Evolutionary conservation across 257 asterid genomes (phyloP), one percentile per base, ranked within the genome.

Genomic region (Rubia yunnanensis): DNA sequence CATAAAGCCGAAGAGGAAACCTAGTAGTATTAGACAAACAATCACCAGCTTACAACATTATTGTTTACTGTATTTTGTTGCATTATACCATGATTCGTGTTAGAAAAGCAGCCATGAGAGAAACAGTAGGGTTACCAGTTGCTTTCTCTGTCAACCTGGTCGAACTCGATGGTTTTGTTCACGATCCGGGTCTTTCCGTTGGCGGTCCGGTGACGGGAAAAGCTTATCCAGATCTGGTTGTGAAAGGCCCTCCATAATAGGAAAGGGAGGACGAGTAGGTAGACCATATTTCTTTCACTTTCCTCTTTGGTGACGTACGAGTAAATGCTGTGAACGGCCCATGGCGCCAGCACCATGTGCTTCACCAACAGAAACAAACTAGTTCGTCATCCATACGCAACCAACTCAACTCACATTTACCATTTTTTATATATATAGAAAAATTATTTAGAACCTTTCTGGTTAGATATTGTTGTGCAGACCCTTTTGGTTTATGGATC

Each of bases 141-240:
- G 52, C 85, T 72, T 76, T 91, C 98, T 22, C 98, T 36, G 31
- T 88, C 98, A 41, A 91, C 94, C 62, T 91, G 98, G 10, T 91
- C 98, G 52, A 91, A 91, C 11, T 91, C 98, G 31, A 91, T 91
- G 75, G 62, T 73, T 80, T 79, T 86, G 56, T 91, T 94, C 26
- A 91, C 88, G 7, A 91, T 91, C 39, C 98, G 39, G 57, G 74
- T 83, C 10, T 59, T 63, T 17, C 98, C 98, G 54, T 75, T 88
- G 22, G 98, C 98, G 0, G 96, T 88, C 32, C 86, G 76, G 44
- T 86, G 70, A 3, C 98, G 91, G 6, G 95, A 88, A 22, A 75
- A 36, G 0, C 88, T 81, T 35, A 91, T 88, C 96, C 98, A 91
- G 11, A 91, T 65, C 65, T 83, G 96, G 64, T 83, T 79, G 74